Evolutionary conservation across 2,329 filamentous ascomycete genomes (phyloP).

Genomic region (Pseudomassariella vexata): DNA sequence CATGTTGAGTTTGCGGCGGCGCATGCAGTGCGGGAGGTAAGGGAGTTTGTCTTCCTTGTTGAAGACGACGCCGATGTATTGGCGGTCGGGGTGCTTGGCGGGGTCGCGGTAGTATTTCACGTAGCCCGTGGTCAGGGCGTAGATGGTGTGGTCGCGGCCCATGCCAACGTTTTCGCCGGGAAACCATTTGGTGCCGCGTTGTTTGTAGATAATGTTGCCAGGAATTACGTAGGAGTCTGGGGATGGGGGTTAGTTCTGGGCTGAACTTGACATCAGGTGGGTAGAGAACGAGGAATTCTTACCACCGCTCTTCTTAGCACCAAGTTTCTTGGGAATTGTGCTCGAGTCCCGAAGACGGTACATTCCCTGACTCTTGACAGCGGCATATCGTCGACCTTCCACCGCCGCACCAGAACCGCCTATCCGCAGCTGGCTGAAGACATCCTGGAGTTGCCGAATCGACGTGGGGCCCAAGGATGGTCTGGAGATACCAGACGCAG

Average conservation of each 20-base stretch:
- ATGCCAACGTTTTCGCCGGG: conserved; percentile 93
- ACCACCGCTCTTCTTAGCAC: conserved; percentile 90
- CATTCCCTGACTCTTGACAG: conserved; percentile 60
- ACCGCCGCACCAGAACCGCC: conserved; percentile 30
- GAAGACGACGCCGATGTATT: conserved; percentile 93
- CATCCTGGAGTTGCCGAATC: conserved; percentile 27
- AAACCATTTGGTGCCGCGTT: conserved; percentile 90
- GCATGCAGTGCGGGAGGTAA: conserved; percentile 65
- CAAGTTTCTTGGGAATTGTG: conserved; percentile 73
- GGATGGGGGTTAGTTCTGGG: too few relatives aligned
- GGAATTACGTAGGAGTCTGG: conserved; percentile 87
- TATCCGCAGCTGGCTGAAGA: conserved; percentile 23
- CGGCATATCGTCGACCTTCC: conserved; percentile 47
- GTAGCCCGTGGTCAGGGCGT: conserved; percentile 77
- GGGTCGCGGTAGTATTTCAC: conserved; percentile 97
- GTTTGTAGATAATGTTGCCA: conserved; percentile 97
- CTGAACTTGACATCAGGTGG: not conserved
- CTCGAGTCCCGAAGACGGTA: conserved; percentile 60
- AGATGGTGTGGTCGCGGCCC: conserved; percentile 95
- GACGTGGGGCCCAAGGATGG: conserved; percentile 9
- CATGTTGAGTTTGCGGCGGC: conserved; percentile 72
- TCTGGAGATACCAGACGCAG: conserved; percentile 20
- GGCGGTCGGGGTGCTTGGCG: conserved; percentile 70
- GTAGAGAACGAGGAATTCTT: conserved; percentile 25
- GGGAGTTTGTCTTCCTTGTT: conserved; percentile 77